These are phyloP conservation scores for Leccinum ochraceum DNA, from an alignment of 768 basidiomycete species.

Conservation along the genomic window DNA sequence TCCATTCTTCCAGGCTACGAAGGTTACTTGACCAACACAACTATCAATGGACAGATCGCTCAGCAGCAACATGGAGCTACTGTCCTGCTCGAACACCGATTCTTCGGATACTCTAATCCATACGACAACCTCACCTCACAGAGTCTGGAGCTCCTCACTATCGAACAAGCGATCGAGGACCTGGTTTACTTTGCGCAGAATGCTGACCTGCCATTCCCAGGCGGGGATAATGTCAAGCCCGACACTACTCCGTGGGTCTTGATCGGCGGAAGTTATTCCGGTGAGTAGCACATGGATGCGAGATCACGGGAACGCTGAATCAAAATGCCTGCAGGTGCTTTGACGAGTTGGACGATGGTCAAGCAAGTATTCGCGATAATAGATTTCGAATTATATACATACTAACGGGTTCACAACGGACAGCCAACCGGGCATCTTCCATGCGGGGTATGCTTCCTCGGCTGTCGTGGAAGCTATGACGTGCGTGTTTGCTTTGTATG, in stretches of 20 bases:
- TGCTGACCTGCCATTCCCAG: constrained; percentile 66
- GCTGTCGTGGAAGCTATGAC: background rate
- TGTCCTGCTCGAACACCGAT: constrained; percentile 70
- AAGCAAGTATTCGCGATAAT: background rate
- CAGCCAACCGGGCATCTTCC: background rate
- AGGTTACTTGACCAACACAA: constrained; percentile 61
- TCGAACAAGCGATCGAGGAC: constrained; percentile 77
- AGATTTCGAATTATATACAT: background rate
- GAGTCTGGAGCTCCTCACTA: constrained; percentile 60
- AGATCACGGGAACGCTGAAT: background rate
- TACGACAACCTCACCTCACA: constrained; percentile 56
- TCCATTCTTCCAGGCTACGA: constrained; percentile 26
- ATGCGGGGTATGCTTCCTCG: background rate
- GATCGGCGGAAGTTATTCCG: background rate
- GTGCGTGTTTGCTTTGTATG: background rate
- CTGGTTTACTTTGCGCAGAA: constrained; percentile 69
- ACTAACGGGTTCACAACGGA: background rate
- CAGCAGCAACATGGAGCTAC: constrained; percentile 65
- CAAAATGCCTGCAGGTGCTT: background rate
- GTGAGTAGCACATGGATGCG: background rate
- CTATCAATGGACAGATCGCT: constrained; percentile 64
- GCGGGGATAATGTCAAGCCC: constrained; percentile 60
- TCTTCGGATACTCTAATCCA: constrained; percentile 75
- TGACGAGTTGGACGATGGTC: background rate
- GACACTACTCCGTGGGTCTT: constrained; percentile 33